Conservation (phyloP, 371 early-diverging fungal species). For the Rhizopus delemar region DNA sequence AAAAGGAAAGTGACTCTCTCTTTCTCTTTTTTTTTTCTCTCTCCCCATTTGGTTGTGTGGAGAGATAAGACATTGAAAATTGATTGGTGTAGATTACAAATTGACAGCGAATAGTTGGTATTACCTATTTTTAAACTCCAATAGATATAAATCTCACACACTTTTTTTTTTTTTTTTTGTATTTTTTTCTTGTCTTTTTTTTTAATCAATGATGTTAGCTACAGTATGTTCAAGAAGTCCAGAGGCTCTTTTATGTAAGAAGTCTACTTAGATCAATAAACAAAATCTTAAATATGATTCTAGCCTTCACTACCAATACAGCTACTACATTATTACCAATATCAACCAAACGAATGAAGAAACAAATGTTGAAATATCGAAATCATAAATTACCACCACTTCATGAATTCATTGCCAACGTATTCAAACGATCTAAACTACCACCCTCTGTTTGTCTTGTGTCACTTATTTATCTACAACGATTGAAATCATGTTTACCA, state of each 20-base stretch:
- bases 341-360: constrained; percentile 2
- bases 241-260: constrained; percentile 50
- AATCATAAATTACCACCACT: constrained; percentile 35
- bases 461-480: constrained; percentile 72
- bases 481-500: constrained; percentile 66
- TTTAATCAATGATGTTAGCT: constrained; percentile 19
- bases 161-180: not conserved
- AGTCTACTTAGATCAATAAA: not conserved
- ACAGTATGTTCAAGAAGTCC: constrained; percentile 51
- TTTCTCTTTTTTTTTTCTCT: not conserved
- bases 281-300: not conserved
- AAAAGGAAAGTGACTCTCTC: not conserved
- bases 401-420: constrained; percentile 42
- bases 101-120: not conserved
- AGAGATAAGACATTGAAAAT: not conserved
- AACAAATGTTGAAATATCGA: constrained; percentile 6
- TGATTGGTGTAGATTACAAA: not conserved
- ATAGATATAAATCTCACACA: not conserved
- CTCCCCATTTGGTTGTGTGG: not conserved
- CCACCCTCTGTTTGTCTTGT: constrained; percentile 58
- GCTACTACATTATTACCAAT: constrained; percentile 46
- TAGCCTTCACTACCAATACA: constrained; percentile 48
- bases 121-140: not conserved
- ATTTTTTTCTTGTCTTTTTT: constrained; percentile 2
- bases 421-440: constrained; percentile 44